phyloP scores from a whole-genome alignment of 2,329 filamentous ascomycete genomes.

The Penicillium verrucosum region DNA sequence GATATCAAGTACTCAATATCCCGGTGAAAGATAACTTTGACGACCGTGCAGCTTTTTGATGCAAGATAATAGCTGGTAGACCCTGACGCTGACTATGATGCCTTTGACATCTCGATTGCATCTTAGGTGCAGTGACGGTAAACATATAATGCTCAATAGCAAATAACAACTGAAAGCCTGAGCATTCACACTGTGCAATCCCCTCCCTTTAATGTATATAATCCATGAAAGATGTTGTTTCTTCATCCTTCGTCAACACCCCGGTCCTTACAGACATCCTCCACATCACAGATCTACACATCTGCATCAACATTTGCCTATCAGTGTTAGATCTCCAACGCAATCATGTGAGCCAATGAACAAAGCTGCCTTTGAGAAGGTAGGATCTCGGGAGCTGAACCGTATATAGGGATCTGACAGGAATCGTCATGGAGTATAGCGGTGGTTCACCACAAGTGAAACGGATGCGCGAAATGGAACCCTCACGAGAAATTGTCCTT shows the following conservation, averaged over 20 bases:
- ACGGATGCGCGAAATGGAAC: not conserved
- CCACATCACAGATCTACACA: not conserved
- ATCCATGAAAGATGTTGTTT: not conserved
- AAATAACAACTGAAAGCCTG: not conserved
- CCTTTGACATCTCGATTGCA: not conserved
- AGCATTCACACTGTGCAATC: not conserved
- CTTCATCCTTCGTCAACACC: not conserved
- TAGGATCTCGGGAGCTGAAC: not conserved
- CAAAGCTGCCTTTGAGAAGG: not conserved
- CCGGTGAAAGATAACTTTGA: not conserved
- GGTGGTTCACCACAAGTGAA: rapidly evolving
- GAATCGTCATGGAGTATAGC: not conserved
- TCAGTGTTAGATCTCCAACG: not conserved
- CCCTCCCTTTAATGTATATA: not conserved
- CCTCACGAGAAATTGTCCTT: not conserved
- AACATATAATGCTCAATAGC: not conserved
- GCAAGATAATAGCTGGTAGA: not conserved
- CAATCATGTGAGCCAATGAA: not conserved
- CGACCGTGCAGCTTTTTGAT: not conserved
- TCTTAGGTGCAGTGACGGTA: not conserved
- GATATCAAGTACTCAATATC: not conserved
- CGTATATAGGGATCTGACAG: too few relatives aligned
- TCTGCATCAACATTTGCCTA: not conserved
- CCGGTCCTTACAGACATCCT: not conserved
- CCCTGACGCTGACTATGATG: not conserved